phyloP scores from a whole-genome alignment of 2,329 filamentous ascomycete genomes.

The Didymellaceae sp. region DNA sequence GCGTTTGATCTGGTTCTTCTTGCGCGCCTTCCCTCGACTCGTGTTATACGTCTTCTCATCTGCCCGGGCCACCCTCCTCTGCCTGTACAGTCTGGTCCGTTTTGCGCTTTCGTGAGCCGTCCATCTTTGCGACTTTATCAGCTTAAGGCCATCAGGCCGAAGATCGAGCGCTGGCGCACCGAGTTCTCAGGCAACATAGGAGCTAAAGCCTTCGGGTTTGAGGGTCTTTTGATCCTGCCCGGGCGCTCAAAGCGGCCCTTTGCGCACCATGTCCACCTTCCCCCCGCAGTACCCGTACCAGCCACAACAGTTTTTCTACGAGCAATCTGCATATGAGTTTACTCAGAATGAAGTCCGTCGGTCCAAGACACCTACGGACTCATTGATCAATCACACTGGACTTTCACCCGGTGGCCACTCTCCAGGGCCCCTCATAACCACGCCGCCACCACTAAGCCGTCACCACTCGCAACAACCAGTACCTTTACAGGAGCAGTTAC shows the following conservation, averaged over 20 bases:
- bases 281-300: conserved; percentile 29
- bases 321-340: conserved; percentile 30
- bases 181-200: conserved; percentile 27
- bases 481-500: conserved; percentile 32
- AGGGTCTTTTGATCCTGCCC: conserved; percentile 26
- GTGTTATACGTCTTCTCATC: conserved; percentile 30
- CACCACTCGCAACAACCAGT: conserved; percentile 41
- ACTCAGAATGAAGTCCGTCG: conserved; percentile 33
- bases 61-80: conserved; percentile 31
- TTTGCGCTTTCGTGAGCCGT: conserved; percentile 30
- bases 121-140: conserved; percentile 19
- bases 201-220: conserved; percentile 37
- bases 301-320: conserved; percentile 29
- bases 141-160: conserved; percentile 31
- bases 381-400: conserved; percentile 43
- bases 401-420: conserved; percentile 42
- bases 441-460: conserved; percentile 42
- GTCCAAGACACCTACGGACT: conserved; percentile 45
- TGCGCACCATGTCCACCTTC: conserved; percentile 42
- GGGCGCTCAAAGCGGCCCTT: conserved; percentile 28
- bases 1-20: conserved; percentile 38
- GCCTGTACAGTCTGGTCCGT: conserved; percentile 24
- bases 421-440: conserved; percentile 42
- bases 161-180: conserved; percentile 28
- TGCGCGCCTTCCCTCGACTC: conserved; percentile 40